A percentile compares a stretch with the other conserved stretches of the same genome.
Conservation (phyloP, 495 filamentous ascomycete genomes). For the Aspergillus diversus region DNA sequence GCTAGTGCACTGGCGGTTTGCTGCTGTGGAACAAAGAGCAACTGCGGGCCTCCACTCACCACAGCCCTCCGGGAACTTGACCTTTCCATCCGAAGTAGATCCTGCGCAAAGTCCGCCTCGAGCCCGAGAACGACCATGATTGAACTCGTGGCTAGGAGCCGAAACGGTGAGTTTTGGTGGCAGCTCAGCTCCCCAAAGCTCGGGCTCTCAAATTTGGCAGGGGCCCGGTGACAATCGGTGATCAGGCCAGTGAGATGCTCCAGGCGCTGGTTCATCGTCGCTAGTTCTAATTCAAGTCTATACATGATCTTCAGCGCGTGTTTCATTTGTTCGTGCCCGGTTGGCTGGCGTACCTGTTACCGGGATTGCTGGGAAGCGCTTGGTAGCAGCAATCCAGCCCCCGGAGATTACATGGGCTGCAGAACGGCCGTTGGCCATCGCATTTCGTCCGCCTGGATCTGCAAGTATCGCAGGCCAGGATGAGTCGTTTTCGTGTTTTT, state of each 20-base stretch:
- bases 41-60: not conserved
- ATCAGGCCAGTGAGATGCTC: not conserved
- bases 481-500: constrained; percentile 8
- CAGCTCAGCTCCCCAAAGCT: not conserved
- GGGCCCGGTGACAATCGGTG: not conserved
- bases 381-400: constrained; percentile 17
- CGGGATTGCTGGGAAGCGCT: constrained; percentile 7
- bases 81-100: not conserved
- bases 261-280: not conserved
- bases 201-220: not conserved
- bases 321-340: too few species aligned
- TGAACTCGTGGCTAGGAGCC: not conserved
- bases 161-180: constrained; percentile 5
- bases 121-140: not conserved
- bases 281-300: constrained; percentile 10
- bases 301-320: constrained; percentile 2
- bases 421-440: constrained; percentile 16
- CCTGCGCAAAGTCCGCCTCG: not conserved
- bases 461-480: constrained; percentile 15
- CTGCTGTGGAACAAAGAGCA: constrained; percentile 3
- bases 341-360: constrained; percentile 6
- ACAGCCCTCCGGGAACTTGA: not conserved
- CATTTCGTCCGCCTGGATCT: constrained; percentile 10
- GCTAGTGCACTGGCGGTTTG: not conserved
- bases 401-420: constrained; percentile 6